These are phyloP conservation scores for Aureobasidium zeae DNA, from an alignment of 2,329 filamentous ascomycete genomes.

Conservation along the genomic window DNA sequence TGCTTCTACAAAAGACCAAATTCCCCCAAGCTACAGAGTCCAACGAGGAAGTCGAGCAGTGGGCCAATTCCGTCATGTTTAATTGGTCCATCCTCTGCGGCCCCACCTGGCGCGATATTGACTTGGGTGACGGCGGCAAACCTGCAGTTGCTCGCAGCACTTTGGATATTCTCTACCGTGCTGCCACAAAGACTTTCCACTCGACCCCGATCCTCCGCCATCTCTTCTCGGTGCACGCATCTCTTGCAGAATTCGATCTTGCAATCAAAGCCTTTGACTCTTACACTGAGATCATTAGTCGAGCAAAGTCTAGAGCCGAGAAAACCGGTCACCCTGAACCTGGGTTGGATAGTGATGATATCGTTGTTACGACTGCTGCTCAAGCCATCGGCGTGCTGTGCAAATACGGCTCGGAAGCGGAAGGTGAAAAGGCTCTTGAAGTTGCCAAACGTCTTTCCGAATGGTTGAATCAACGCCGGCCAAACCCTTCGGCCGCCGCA, in stretches of 20 bases:
- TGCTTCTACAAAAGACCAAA: slow-evolving; percentile 66
- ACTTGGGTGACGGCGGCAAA: slow-evolving; percentile 74
- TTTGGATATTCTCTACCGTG: slow-evolving; percentile 77
- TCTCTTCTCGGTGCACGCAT: slow-evolving; percentile 78
- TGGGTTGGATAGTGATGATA: slow-evolving; percentile 68
- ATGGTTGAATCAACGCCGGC: slow-evolving; percentile 57
- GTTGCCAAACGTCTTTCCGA: slow-evolving; percentile 63
- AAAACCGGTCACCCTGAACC: slow-evolving; percentile 61
- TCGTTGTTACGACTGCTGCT: slow-evolving; percentile 66
- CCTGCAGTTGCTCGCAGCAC: slow-evolving; percentile 64
- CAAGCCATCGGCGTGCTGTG: slow-evolving; percentile 74
- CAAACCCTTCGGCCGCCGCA: slow-evolving; percentile 19
- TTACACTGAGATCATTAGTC: slow-evolving; percentile 79
- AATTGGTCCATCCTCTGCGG: slow-evolving; percentile 84
- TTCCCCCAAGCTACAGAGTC: slow-evolving; percentile 79
- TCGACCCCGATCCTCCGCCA: slow-evolving; percentile 80
- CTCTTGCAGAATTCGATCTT: slow-evolving; percentile 83
- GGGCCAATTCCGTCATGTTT: slow-evolving; percentile 66
- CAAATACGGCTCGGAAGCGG: slow-evolving; percentile 64
- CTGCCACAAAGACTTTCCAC: slow-evolving; percentile 88
- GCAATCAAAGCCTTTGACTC: slow-evolving; percentile 86
- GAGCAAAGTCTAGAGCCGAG: slow-evolving; percentile 72
- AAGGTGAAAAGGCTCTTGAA: slow-evolving; percentile 68
- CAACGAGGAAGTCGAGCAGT: slow-evolving; percentile 71
- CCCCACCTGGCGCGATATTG: slow-evolving; percentile 66